phyloP scores from a whole-genome alignment of 257 asterid species.

The Solanum chiquidenum region DNA sequence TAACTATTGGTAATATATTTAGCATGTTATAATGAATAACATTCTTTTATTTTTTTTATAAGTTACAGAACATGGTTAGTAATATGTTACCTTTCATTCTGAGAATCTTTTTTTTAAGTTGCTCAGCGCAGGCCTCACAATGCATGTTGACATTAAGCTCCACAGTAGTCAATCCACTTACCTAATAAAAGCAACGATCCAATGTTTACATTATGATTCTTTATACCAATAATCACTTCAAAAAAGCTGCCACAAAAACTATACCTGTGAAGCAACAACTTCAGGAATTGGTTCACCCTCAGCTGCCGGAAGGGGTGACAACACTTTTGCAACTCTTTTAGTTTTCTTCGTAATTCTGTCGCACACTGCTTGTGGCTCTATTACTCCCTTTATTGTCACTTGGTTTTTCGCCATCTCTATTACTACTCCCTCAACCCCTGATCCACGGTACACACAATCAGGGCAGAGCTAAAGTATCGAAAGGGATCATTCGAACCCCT shows the following conservation, averaged over 20 bases:
- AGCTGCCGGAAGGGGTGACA: constrained; percentile 56
- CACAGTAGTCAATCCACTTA: constrained; percentile 44
- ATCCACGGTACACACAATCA: neutral
- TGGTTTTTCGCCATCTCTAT: constrained; percentile 55
- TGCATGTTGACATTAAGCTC: constrained; percentile 82
- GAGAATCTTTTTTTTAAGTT: constrained; percentile 76
- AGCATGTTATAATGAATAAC: too few relatives aligned
- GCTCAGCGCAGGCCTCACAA: constrained; percentile 79
- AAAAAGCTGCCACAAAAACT: neutral
- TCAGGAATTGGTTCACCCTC: constrained; percentile 71
- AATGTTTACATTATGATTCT: neutral
- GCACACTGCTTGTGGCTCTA: constrained; percentile 73
- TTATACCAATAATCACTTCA: neutral
- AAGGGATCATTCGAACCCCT: neutral
- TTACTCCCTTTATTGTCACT: constrained; percentile 66
- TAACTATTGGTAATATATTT: too few relatives aligned
- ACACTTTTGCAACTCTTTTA: constrained; percentile 46
- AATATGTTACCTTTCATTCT: constrained; percentile 63
- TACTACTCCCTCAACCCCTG: constrained; percentile 69
- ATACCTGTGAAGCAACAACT: constrained; percentile 76
- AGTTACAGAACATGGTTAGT: neutral
- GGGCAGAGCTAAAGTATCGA: neutral
- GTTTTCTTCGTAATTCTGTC: constrained; percentile 52
- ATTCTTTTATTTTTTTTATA: too few relatives aligned
- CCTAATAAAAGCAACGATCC: constrained; percentile 19